phyloP scores from a whole-genome alignment of 2,329 filamentous ascomycete genomes.

The Huntiella omanensis region DNA sequence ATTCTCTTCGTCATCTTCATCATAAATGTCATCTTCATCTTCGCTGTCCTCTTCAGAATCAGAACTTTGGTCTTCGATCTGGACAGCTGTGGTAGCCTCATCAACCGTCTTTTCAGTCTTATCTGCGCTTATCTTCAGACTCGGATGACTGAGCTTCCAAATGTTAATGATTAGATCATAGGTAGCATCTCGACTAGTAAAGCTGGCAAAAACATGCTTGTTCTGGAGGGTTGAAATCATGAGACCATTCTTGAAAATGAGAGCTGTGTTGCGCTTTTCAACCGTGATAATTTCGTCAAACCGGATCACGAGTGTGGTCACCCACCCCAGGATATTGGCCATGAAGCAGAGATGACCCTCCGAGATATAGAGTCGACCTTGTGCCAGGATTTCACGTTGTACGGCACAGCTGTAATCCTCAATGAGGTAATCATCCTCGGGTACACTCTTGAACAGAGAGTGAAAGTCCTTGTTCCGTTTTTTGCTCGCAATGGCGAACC shows the following conservation, averaged over 20 bases:
- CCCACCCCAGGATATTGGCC: slow-evolving; percentile 97
- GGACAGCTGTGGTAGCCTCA: slow-evolving; percentile 15
- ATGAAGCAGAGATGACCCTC: slow-evolving; percentile 97
- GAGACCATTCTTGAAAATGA: slow-evolving; percentile 92
- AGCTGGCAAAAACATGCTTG: slow-evolving; percentile 87
- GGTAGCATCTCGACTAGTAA: slow-evolving; percentile 83
- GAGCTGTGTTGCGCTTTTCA: slow-evolving; percentile 87
- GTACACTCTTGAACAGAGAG: slow-evolving; percentile 81
- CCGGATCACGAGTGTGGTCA: slow-evolving; percentile 90
- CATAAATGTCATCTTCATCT: slow-evolving; percentile 54
- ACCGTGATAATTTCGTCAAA: slow-evolving; percentile 96
- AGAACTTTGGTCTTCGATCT: slow-evolving; percentile 29
- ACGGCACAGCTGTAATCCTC: slow-evolving; percentile 96
- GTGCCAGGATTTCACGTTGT: slow-evolving; percentile 85
- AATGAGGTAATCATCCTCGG: slow-evolving; percentile 93
- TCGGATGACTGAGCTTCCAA: slow-evolving; percentile 92
- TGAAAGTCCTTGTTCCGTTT: slow-evolving; percentile 95
- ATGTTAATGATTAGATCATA: slow-evolving; percentile 96
- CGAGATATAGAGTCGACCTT: slow-evolving; percentile 86
- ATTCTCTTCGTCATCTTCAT: slow-evolving; percentile 62
- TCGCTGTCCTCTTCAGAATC: slow-evolving; percentile 42
- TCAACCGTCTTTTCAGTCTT: slow-evolving; percentile 70
- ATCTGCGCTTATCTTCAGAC: slow-evolving; percentile 77
- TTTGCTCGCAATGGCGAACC: slow-evolving; percentile 89
- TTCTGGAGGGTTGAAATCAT: slow-evolving; percentile 93